phyloP scores from a whole-genome alignment of 208 protist genomes.

The Acanthamoeba healyi region DNA sequence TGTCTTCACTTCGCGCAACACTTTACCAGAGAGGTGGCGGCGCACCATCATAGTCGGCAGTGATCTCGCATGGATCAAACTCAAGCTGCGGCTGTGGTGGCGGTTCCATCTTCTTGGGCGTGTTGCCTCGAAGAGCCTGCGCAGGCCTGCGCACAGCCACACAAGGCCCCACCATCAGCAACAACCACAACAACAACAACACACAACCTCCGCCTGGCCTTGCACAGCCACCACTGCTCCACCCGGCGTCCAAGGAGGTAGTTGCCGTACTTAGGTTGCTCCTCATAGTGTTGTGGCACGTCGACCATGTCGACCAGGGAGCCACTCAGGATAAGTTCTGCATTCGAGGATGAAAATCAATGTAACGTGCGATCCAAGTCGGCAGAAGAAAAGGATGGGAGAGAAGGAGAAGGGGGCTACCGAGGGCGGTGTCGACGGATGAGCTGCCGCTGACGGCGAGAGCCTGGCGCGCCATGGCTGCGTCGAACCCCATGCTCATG shows the following conservation, averaged over 20 bases:
- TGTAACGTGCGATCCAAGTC: background rate
- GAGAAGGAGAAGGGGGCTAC: background rate
- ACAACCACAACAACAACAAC: too few species aligned
- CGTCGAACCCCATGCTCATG: constrained; percentile 57
- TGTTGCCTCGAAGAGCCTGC: background rate
- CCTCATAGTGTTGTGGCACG: background rate
- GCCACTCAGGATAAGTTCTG: constrained; percentile 14
- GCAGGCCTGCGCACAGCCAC: background rate
- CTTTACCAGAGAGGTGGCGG: background rate
- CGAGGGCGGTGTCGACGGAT: constrained; percentile 15
- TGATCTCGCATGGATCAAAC: constrained; percentile 47
- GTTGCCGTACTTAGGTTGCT: background rate
- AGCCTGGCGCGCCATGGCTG: background rate
- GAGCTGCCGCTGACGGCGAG: constrained; percentile 6
- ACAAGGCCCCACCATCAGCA: background rate
- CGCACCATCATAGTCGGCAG: constrained; percentile 7
- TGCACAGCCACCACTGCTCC: background rate
- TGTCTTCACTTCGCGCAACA: background rate
- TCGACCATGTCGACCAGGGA: background rate
- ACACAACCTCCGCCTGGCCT: too few species aligned
- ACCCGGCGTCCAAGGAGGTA: background rate
- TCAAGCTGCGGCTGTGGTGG: background rate
- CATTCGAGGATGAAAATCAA: background rate
- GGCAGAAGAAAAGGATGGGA: background rate
- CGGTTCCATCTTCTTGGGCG: background rate